phyloP scores from a whole-genome alignment of 164 flowering plant species.

The Nelumbo lutea region DNA sequence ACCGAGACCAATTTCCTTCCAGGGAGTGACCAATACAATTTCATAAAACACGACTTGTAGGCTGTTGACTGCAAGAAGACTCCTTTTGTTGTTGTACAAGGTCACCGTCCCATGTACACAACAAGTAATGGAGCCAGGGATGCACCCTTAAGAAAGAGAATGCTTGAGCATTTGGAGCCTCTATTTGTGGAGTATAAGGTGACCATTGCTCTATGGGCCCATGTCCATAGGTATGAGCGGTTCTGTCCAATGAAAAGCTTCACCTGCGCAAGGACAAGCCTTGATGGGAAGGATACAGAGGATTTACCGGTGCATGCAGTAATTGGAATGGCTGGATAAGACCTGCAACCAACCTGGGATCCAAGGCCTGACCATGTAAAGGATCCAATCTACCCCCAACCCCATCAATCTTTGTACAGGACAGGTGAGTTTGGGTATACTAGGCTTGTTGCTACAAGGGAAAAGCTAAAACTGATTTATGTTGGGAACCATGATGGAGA shows the following conservation, averaged over 20 bases:
- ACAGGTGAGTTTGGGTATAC: conserved; percentile 93
- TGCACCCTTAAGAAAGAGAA: conserved; percentile 46
- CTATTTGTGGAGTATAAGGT: conserved; percentile 76
- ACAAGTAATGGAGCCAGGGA: conserved; percentile 66
- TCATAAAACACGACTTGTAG: conserved; percentile 68
- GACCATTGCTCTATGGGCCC: conserved; percentile 91
- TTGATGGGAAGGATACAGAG: conserved; percentile 20
- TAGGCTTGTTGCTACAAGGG: conserved; percentile 65
- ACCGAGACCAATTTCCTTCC: conserved; percentile 92
- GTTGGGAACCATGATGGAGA: conserved; percentile 93
- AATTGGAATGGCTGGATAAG: conserved; percentile 98
- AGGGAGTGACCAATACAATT: conserved; percentile 74
- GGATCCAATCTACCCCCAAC: conserved; percentile 80
- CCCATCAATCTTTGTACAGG: conserved; percentile 62
- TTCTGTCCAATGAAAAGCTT: conserved; percentile 84
- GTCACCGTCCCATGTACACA: conserved; percentile 99
- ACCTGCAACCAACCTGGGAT: conserved; percentile 92
- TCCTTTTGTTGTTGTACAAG: conserved; percentile 90
- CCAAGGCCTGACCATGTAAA: conserved; percentile 66
- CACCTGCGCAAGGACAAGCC: conserved; percentile 58
- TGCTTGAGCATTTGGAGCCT: conserved; percentile 77
- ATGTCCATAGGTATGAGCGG: conserved; percentile 92
- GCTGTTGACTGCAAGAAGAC: conserved; percentile 64
- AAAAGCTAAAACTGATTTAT: conserved; percentile 65
- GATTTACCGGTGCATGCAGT: conserved; percentile 73